phyloP scores from a whole-genome alignment of 176 grass and related monocot genomes.

The Musa acuminata region DNA sequence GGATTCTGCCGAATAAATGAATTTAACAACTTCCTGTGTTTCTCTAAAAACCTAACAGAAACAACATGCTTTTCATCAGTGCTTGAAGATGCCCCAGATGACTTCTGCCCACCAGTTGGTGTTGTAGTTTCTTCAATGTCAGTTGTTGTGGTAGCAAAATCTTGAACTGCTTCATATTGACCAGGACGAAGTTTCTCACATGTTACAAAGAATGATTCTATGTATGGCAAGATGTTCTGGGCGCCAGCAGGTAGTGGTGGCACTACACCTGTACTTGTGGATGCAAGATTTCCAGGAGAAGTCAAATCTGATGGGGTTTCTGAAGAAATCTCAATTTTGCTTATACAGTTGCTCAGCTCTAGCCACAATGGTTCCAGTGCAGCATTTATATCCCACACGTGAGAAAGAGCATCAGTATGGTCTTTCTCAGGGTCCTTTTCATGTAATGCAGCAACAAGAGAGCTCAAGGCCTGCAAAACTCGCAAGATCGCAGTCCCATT shows the following conservation, averaged over 20 bases:
- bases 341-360: slow-evolving; percentile 91
- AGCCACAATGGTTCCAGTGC: slow-evolving; percentile 81
- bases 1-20: slow-evolving; percentile 93
- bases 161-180: slow-evolving; percentile 55
- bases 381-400: slow-evolving; percentile 74
- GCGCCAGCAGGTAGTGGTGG: slow-evolving; percentile 83
- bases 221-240: slow-evolving; percentile 80
- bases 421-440: slow-evolving; percentile 66
- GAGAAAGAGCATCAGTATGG: slow-evolving; percentile 48
- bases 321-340: slow-evolving; percentile 89
- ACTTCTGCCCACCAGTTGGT: slow-evolving; percentile 43
- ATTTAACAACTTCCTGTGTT: slow-evolving; percentile 86
- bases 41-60: slow-evolving; percentile 92
- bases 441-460: slow-evolving; percentile 74
- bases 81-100: slow-evolving; percentile 35
- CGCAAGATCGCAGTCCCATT: slow-evolving; percentile 93
- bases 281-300: slow-evolving; percentile 31
- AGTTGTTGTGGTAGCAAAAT: slow-evolving; percentile 32
- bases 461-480: slow-evolving; percentile 92
- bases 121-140: slow-evolving; percentile 78
- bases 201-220: slow-evolving; percentile 94
- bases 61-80: slow-evolving; percentile 72
- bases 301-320: slow-evolving; percentile 41
- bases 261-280: slow-evolving; percentile 50
- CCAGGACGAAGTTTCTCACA: slow-evolving; percentile 80